phyloP scores from a whole-genome alignment of 352 stramenopile genomes.

The Globisporangium radiosum region DNA sequence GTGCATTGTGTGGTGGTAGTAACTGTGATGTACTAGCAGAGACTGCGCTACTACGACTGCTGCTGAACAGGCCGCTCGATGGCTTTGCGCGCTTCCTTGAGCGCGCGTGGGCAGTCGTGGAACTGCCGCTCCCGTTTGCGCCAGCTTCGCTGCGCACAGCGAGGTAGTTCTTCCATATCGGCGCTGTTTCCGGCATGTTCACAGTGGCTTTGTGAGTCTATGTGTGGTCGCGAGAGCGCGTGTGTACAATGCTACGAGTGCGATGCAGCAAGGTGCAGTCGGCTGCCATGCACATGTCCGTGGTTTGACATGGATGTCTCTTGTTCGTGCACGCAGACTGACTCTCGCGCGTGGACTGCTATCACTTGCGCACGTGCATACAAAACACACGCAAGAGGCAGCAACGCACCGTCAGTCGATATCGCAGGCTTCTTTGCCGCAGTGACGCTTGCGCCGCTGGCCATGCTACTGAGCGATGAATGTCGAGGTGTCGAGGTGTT shows the following conservation, averaged over 20 bases:
- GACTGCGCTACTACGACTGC: neutral
- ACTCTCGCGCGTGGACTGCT: no score
- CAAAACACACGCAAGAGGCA: conserved; percentile 4
- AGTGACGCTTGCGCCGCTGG: neutral
- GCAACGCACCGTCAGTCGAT: conserved; percentile 1
- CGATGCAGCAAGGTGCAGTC: no score
- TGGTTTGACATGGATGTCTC: no score
- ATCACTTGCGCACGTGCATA: neutral
- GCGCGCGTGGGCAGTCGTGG: neutral
- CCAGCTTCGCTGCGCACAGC: conserved; percentile 25
- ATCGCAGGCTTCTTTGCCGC: conserved; percentile 1
- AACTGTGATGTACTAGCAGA: neutral
- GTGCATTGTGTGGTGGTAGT: neutral
- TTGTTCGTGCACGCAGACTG: no score
- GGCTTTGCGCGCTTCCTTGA: conserved; percentile 41
- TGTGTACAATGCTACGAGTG: neutral
- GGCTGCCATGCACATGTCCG: no score
- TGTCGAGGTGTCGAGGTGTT: neutral
- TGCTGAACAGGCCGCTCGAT: conserved; percentile 2
- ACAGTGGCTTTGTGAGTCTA: neutral
- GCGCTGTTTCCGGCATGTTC: conserved; percentile 12
- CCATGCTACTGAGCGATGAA: neutral
- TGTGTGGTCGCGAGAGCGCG: neutral
- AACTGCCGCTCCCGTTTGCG: neutral
- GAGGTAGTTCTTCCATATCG: conserved; percentile 67